Evolutionary conservation across 176 grass and related monocot species (phyloP), one percentile per base, ranked within the genome.

Genomic region (Coix lacrymajobi): DNA sequence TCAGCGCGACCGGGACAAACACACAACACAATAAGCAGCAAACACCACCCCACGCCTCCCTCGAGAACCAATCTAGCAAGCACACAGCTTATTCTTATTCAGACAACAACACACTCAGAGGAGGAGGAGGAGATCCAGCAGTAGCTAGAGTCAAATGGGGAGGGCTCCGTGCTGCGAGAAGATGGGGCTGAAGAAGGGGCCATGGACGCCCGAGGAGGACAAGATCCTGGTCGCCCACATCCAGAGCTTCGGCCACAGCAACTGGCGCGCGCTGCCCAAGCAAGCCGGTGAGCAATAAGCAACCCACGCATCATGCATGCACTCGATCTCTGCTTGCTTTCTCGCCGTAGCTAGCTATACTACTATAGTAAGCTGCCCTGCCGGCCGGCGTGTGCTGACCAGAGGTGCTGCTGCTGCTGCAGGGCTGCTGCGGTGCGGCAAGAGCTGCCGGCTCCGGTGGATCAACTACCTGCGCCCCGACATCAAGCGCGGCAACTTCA

Each of bases 101-200:
- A 70, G 32, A 32, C 48, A 70, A 2, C 33, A 38, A 2, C 11
- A 17, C 34, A 51, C 20, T 57, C 2, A 48, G 15, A 4, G 8
- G 2, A 22, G 28, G 45, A 76, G 11, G 30, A 33, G 56, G 63
- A 48, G 22, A 33, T 26, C 3, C 25, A 19, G 46, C 2, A 30
- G 26, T 3, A 28, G 24, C 19, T 1, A 14, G 5, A 12, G 4
- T 3, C 4, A 24, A 45, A 93, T 97, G 94, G 94, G 83, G 85
- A 90, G 94, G 83, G 91, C 94, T 58, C 94, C 91, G 84, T 97
- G 94, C 89, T 97, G 94, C 81, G 94, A 94, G 84, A 94, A 97
- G 89, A 91, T 92, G 94, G 94, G 94, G 9, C 76, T 97, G 0
- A 97, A 97, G 82, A 86, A 75, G 89, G 94, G 94, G 3, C 94